Base-by-base conservation (phyloP, 2,329 filamentous ascomycete genomes). In the Monosporascus sp. region DNA sequence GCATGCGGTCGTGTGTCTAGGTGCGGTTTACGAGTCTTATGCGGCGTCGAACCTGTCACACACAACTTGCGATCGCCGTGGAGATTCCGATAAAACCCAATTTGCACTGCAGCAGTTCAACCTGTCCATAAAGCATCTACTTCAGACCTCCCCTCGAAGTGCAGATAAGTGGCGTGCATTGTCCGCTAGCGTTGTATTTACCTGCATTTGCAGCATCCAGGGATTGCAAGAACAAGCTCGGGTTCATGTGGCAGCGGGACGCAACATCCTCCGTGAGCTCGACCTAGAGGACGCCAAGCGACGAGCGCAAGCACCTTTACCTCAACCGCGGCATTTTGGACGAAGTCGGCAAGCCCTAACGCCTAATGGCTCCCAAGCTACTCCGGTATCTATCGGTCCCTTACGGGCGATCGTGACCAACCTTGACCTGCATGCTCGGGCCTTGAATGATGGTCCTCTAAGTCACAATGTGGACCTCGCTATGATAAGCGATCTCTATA, bases 1-100 rank as follows among this genome's bases (percentile, higher is more conserved):
- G 53, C 62, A 63, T 35, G 60, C 60, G 11, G 50, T 59, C 18
- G 52, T 63, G n/a, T 52, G 55, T 6, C 54, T 64, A 2, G 58
- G 59, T 15, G 54, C 62, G 1, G 38, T 58, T 2, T 55, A 58
- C 37, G 56, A 60, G 35, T 52, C 51, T 1, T 48, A 45, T 38
- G 43, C 27, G 6, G n/a, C 45, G 3, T 44, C 39, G 24, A 41
- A 9, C 2, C 20, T 18, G 20, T 17, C 14, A 15, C 14, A 27
- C 17, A 27, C 14, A 9, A 27, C 43, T 17, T 14, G 11, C 6
- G 5, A 25, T 7, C 43, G 4, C 4, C 43, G 24, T 6, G 20
- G 14, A 24, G 17, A 6, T 15, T 24, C 14, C 6, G 24, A 41
- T 15, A 31, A 37, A 8, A 27, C 22, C 14, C 11, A 44, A 1